Evolutionary conservation across 768 basidiomycete genomes (phyloP), one percentile per base, ranked within the genome.

Genomic region (Sarcodon sp.): DNA sequence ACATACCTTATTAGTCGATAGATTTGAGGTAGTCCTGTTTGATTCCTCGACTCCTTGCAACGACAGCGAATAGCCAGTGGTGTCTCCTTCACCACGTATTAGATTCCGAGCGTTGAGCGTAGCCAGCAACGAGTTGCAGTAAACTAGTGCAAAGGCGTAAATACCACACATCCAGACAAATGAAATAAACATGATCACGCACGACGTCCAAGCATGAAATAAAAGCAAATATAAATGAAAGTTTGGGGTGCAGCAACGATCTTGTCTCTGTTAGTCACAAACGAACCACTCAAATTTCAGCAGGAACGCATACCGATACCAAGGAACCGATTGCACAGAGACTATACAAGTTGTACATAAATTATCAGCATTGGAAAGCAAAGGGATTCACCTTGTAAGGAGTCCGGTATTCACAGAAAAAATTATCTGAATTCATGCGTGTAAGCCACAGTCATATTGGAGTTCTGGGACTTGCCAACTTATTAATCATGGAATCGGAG

Each of bases 211-310:
- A 76, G 62, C 47, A 69, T 68, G 63, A 78, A 76, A 60, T 74
- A 78, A 60, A 78, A 78, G 39, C 71, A 69, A 33, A 76, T 75
- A 56, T 78, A 78, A 44, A 77, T 71, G 49, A 78, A 64, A 3
- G 74, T 74, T 35, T 69, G 56, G 10, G 69, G 70, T 61, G 69
- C 71, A 3, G 67, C 59, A 7, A 75, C 55, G 50, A 75, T 75
- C 72, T 76, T 2, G 33, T 35, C 44, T 39, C 16, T 43, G 37
- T 32, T 16, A 18, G 13, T 16, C 37, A 44, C 37, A 32, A 16
- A 16, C n/a, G 18, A 31, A 12, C 13, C 7, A 12, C 18, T 11
- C 16, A 39, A 13, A 5, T 12, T 21, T 12, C 21, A 6, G n/a
- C 6, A 16, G 5, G 27, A 31, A 31, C 15, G 58, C 64, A 34